phyloP scores from a whole-genome alignment of 345 rosid genomes.

The Bretschneidera sinensis region DNA sequence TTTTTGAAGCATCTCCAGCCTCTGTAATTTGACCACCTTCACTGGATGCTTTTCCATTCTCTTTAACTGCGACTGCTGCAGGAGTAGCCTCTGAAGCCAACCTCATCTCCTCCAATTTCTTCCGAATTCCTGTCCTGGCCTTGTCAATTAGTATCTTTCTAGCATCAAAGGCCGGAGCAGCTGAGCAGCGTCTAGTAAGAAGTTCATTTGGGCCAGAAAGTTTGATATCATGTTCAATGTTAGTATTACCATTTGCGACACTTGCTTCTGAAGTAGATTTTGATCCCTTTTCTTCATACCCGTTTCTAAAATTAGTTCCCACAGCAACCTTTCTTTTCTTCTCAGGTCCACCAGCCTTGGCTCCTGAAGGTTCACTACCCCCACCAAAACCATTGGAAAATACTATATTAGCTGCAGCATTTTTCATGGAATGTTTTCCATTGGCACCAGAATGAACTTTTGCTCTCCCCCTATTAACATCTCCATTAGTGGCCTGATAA shows the following conservation, averaged over 20 bases:
- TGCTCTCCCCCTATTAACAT: conserved; percentile 27
- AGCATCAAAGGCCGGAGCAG: conserved; percentile 69
- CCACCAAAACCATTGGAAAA: conserved; percentile 26
- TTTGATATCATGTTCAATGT: conserved; percentile 40
- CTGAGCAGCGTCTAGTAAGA: conserved; percentile 43
- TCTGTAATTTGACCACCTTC: conserved; percentile 27
- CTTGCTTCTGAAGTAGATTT: conserved; percentile 39
- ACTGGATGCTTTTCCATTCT: conserved; percentile 21
- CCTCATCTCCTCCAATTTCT: conserved; percentile 57
- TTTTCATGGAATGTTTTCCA: conserved; percentile 42
- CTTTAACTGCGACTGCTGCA: conserved; percentile 25
- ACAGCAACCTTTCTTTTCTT: conserved; percentile 70
- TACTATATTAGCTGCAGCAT: conserved; percentile 19
- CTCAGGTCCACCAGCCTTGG: conserved; percentile 50
- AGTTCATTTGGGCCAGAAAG: conserved; percentile 37
- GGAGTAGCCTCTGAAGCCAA: conserved; percentile 48
- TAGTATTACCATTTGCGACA: conserved; percentile 30
- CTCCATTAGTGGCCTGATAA: conserved; percentile 52
- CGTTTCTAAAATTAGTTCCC: conserved; percentile 43
- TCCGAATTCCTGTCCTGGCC: conserved; percentile 62
- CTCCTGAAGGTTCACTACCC: conserved; percentile 30
- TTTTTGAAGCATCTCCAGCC: conserved; percentile 24
- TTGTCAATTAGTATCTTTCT: conserved; percentile 75
- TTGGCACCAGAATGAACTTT: conserved; percentile 46
- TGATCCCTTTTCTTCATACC: conserved; percentile 43